phyloP scores from a whole-genome alignment of 2,329 filamentous ascomycete genomes.

The Aureobasidium subglaciale region DNA sequence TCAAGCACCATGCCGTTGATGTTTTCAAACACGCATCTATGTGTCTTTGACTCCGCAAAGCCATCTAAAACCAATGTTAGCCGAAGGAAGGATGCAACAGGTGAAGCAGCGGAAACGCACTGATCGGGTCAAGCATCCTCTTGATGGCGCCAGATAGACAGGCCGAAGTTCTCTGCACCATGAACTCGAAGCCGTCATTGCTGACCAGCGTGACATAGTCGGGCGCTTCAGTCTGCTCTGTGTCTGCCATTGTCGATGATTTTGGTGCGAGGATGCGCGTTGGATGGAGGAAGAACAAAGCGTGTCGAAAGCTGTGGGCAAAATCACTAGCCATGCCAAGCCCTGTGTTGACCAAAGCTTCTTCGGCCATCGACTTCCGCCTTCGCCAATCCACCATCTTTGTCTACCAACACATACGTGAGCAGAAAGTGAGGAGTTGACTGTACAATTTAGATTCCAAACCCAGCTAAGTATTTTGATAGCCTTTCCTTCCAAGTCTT shows the following conservation, averaged over 20 bases:
- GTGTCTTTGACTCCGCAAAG: slow-evolving; percentile 58
- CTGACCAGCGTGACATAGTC: slow-evolving; percentile 75
- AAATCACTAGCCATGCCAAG: slow-evolving; percentile 3
- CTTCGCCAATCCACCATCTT: neutral
- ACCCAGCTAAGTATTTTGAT: slow-evolving; percentile 1
- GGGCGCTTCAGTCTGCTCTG: slow-evolving; percentile 16
- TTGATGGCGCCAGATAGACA: slow-evolving; percentile 65
- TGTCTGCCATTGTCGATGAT: neutral
- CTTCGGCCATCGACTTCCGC: neutral
- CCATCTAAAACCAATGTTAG: slow-evolving; percentile 38
- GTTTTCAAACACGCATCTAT: slow-evolving; percentile 61
- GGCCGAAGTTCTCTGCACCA: slow-evolving; percentile 64
- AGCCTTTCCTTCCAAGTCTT: too few relatives aligned
- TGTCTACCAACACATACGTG: neutral
- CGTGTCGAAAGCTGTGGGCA: neutral
- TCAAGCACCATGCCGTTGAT: slow-evolving; percentile 70
- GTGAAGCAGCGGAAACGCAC: slow-evolving; percentile 35
- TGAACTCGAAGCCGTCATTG: slow-evolving; percentile 68
- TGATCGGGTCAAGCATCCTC: slow-evolving; percentile 64
- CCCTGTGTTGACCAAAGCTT: neutral
- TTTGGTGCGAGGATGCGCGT: neutral
- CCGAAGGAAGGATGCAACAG: slow-evolving; percentile 17
- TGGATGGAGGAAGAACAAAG: neutral
- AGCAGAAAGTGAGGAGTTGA: neutral
- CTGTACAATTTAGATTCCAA: neutral